phyloP scores from a whole-genome alignment of 2,329 filamentous ascomycete species.

The Epichloe bromicola region DNA sequence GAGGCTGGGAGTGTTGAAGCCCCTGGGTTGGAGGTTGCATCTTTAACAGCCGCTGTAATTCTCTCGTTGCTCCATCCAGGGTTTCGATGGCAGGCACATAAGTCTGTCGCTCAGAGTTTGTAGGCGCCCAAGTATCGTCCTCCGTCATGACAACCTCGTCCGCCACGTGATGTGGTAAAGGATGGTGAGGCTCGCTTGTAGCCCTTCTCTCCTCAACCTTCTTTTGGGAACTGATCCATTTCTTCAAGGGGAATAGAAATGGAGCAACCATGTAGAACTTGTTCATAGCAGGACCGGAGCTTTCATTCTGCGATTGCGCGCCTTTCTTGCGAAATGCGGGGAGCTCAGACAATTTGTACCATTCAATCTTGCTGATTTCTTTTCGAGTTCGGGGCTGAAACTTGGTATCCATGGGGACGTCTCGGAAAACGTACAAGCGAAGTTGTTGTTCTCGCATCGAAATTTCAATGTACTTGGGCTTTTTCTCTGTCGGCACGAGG shows the following conservation, averaged over 20 bases:
- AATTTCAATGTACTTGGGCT: constrained; percentile 74
- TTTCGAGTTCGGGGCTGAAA: constrained; percentile 90
- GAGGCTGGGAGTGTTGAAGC: constrained; percentile 20
- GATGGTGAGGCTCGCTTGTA: constrained; percentile 26
- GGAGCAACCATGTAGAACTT: constrained; percentile 98
- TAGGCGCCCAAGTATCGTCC: constrained; percentile 41
- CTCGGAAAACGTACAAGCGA: constrained; percentile 80
- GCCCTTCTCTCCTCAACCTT: constrained; percentile 49
- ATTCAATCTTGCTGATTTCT: constrained; percentile 93
- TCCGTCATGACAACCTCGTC: constrained; percentile 50
- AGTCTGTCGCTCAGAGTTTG: constrained; percentile 19
- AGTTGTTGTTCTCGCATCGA: constrained; percentile 89
- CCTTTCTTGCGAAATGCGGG: constrained; percentile 67
- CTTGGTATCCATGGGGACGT: constrained; percentile 71
- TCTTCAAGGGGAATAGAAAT: constrained; percentile 73
- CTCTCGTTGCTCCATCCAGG: constrained; percentile 36
- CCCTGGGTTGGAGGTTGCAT: constrained; percentile 40
- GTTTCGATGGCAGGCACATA: constrained; percentile 30
- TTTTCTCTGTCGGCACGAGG: constrained; percentile 57
- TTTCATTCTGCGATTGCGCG: constrained; percentile 42
- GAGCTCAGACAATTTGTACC: constrained; percentile 83
- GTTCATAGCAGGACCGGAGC: constrained; percentile 50
- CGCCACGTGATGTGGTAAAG: constrained; percentile 24
- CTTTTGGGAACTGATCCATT: constrained; percentile 80
- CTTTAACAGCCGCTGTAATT: constrained; percentile 42